Evolutionary conservation across 148 eudicot genomes (phyloP).

Genomic region (Chenopodium berlandieri): DNA sequence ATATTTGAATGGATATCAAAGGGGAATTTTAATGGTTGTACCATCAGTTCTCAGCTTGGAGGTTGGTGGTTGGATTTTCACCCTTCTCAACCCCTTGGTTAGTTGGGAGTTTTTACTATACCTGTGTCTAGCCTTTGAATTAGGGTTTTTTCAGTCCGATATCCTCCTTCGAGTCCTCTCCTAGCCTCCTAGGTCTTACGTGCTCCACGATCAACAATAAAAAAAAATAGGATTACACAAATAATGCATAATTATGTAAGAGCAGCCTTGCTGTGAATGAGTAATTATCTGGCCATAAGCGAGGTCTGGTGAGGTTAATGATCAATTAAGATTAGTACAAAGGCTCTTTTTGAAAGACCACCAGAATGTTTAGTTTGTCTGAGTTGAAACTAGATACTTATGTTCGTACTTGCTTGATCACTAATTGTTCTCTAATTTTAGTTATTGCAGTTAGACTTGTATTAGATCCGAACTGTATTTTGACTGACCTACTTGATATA

Average conservation of each 20-base stretch:
- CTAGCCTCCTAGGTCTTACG: neutral
- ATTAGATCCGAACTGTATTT: too few relatives aligned
- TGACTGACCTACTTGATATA: too few relatives aligned
- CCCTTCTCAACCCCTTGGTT: neutral
- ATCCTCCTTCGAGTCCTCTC: neutral
- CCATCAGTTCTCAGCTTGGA: neutral
- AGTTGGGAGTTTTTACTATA: neutral
- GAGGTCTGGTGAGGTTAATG: neutral
- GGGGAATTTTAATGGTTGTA: neutral
- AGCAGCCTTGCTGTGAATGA: neutral
- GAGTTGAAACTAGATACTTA: neutral
- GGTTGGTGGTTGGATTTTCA: neutral
- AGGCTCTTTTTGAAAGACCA: neutral
- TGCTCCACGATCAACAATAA: neutral
- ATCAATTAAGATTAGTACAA: slow-evolving; percentile 1
- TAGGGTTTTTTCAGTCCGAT: neutral
- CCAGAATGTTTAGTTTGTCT: neutral
- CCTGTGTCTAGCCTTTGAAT: neutral
- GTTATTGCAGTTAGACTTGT: too few relatives aligned
- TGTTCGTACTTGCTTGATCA: too few relatives aligned
- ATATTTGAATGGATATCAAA: neutral
- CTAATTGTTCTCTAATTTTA: too few relatives aligned
- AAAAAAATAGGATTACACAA: too few relatives aligned
- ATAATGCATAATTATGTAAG: neutral
- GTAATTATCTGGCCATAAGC: neutral